Base-by-base conservation (phyloP, 2,329 filamentous ascomycete genomes). In the Fusarium miscanthi region DNA sequence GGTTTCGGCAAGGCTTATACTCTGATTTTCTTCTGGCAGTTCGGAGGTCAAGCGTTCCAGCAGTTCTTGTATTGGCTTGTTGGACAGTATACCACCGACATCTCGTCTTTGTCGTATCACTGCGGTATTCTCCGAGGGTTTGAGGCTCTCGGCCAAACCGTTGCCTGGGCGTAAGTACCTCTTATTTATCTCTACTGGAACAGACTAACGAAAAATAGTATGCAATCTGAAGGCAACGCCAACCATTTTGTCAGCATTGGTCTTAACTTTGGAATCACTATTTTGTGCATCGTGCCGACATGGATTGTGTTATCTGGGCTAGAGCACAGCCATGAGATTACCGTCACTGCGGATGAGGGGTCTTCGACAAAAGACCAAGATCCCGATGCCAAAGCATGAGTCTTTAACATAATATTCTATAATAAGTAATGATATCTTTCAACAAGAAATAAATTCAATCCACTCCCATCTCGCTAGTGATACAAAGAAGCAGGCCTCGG, bases 21-120 rank as follows among this genome's bases (percentile, higher is more conserved):
- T 17, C 25, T 74, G 2, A 68, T 74, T 14, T 74, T 74, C 23
- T 74, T 74, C 64, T 74, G 72, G 72, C 64, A 74, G 2, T 74
- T 74, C 7, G 71, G 67, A 5, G 71, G 72, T 0, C 72, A 74
- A 21, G 72, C 72, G 0, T 74, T 74, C 54, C 64, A 67, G 7
- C 64, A 67, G 13, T 67, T 67, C 11, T 38, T 67, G n/a, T 67
- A 67, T 31, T 67, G 64, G 64, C 63, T 67, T 10, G 23, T 67
- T 8, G 64, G 64, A 17, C 64, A 67, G 11, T 67, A 67, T 6
- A 67, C 64, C 1, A 67, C 63, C 3, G 64, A 67, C 1, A 27
- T 67, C 0, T 67, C 64, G 0, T 67, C 64, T 3, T 33, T 67
- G 25, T 67, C 64, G 14, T 67, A 67, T 16, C 63, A 67, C 46